Evolutionary conservation across 257 asterid genomes (phyloP).

Genomic region (Pogostemon cablin): DNA sequence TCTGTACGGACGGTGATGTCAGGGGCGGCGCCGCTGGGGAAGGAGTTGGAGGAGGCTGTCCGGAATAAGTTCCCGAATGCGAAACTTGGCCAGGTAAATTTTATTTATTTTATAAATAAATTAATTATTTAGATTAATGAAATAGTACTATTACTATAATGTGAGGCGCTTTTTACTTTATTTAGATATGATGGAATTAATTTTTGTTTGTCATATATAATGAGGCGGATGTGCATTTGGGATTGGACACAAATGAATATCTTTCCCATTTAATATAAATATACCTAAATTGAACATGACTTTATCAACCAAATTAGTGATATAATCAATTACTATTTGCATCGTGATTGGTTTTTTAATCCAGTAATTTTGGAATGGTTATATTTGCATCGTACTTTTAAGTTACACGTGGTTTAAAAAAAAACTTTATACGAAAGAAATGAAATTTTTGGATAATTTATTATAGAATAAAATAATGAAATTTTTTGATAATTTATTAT

Average conservation of each 20-base stretch:
- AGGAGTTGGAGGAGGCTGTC: slow-evolving; percentile 91
- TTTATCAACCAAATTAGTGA: not conserved
- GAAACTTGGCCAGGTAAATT: slow-evolving; percentile 79
- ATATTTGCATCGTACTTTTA: not conserved
- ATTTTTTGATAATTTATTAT: too few relatives aligned
- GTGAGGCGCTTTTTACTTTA: too few relatives aligned
- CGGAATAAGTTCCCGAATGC: slow-evolving; percentile 76
- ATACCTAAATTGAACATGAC: not conserved
- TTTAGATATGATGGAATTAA: too few relatives aligned
- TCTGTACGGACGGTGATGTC: slow-evolving; percentile 85
- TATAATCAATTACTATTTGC: not conserved
- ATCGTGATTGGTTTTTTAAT: not conserved
- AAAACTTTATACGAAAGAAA: too few relatives aligned
- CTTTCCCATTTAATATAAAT: not conserved
- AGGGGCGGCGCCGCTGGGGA: slow-evolving; percentile 98
- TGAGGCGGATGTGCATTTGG: not conserved
- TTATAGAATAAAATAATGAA: too few relatives aligned
- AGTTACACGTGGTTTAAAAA: too few relatives aligned
- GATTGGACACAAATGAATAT: not conserved
- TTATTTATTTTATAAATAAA: not conserved
- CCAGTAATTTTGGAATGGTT: not conserved
- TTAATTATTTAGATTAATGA: not conserved
- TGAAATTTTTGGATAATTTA: too few relatives aligned
- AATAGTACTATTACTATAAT: too few relatives aligned
- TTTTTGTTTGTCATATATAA: too few relatives aligned